phyloP scores from a whole-genome alignment of 805 yeast genomes.

The Pichia phayaonensis region DNA sequence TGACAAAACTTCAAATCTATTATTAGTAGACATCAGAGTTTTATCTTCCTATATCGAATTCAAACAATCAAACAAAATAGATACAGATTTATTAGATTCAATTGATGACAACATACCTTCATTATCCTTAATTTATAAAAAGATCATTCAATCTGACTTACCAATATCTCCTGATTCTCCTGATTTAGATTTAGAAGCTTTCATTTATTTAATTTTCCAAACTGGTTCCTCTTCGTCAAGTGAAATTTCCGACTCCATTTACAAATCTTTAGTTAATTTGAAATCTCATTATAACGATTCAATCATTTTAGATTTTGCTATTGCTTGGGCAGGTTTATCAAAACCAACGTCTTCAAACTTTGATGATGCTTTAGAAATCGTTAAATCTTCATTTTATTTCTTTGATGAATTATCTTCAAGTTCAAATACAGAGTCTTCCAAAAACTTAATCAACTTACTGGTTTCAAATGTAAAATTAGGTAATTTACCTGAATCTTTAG shows the following conservation, averaged over 20 bases:
- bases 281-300: conserved; percentile 58
- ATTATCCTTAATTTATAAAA: conserved; percentile 19
- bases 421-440: conserved; percentile 33
- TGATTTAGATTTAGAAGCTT: conserved; percentile 25
- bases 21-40: conserved; percentile 1
- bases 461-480: conserved; percentile 72
- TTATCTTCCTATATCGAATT: conserved; percentile 2
- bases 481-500: conserved; percentile 76
- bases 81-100: conserved; percentile 5
- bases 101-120: conserved; percentile 19
- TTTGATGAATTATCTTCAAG: conserved; percentile 76
- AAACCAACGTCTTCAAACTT: conserved; percentile 25
- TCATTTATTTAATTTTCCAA: conserved; percentile 33
- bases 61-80: not conserved
- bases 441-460: conserved; percentile 54
- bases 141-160: conserved; percentile 4
- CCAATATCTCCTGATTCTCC: not conserved
- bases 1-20: not conserved
- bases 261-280: conserved; percentile 24
- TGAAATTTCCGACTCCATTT: conserved; percentile 9
- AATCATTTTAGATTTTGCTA: conserved; percentile 68
- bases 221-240: conserved; percentile 29
- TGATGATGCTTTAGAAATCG: conserved; percentile 28
- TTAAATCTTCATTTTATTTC: conserved; percentile 48
- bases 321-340: conserved; percentile 49